Evolutionary conservation across 2,329 filamentous ascomycete genomes (phyloP).

Genomic region (Phyllosticta citribraziliensis): DNA sequence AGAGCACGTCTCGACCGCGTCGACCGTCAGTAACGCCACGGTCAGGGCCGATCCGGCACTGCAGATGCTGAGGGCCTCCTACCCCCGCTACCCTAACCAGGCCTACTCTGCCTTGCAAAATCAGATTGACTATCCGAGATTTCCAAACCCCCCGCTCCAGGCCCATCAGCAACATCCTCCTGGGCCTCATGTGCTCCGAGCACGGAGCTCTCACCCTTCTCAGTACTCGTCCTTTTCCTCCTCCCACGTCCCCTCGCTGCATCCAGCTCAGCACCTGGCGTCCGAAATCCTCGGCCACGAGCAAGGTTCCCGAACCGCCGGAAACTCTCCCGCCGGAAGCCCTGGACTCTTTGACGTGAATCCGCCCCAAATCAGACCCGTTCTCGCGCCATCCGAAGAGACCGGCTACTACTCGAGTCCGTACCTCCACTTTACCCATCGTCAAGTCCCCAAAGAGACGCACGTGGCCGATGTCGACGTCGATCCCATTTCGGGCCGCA

Average conservation of each 20-base stretch:
- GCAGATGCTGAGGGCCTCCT: conserved; percentile 14
- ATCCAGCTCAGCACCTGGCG: conserved; percentile 31
- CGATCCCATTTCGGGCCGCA: conserved; percentile 80
- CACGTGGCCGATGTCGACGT: conserved; percentile 87
- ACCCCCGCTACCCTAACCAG: conserved; percentile 39
- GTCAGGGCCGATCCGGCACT: conserved; percentile 25
- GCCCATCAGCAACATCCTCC: conserved; percentile 17
- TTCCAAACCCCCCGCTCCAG: conserved; percentile 8
- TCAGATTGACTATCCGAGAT: conserved; percentile 31
- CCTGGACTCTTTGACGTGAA: conserved; percentile 37
- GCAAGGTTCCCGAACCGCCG: conserved; percentile 32
- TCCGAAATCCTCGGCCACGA: conserved; percentile 21
- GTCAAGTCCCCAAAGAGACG: conserved; percentile 51
- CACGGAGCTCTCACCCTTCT: conserved; percentile 33
- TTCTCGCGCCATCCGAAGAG: conserved; percentile 21
- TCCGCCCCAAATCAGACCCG: conserved; percentile 21
- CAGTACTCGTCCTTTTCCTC: conserved; percentile 29
- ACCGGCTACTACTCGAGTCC: conserved; percentile 39
- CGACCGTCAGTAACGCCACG: conserved; percentile 32
- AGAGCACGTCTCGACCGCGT: conserved; percentile 30
- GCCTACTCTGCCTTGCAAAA: conserved; percentile 37
- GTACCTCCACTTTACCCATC: conserved; percentile 40
- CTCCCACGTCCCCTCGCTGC: conserved; percentile 20
- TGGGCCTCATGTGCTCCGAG: conserved; percentile 28
- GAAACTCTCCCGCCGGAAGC: conserved; percentile 38